Evolutionary conservation across 331 rosid genomes (phyloP), one percentile per base, ranked within the genome.

Genomic region (Cydonia oblonga): DNA sequence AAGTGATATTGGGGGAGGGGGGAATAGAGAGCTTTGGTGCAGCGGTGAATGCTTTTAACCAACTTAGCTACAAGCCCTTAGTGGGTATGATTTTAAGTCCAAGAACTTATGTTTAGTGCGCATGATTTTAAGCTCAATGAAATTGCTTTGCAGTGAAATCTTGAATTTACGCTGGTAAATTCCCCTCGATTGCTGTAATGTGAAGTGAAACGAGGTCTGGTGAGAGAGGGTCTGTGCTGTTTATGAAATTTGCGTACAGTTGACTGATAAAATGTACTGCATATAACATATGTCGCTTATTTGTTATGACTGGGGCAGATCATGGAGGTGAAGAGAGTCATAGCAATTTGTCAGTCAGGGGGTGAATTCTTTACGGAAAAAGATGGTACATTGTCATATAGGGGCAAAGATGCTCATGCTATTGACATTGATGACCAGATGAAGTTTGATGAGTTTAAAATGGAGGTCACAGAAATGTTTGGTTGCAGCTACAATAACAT

Each of bases 281-380:
- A 59, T 24, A 59, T 42, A 11, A 40, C 5, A 18, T n/a, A 13
- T 20, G 11, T 32, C n/a, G 9, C 38, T 46, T 25, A 35, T 57
- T 54, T 71, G 62, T 4, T 46, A 40, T 16, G 46, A 46, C 53
- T 38, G 74, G 66, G 52, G 65, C 84, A 87, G 98, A 81, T 77
- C 82, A 92, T 88, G 98, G 91, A 81, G 69, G 77, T 72, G 76
- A 84, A 70, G 80, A 92, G 77, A 82, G 69, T 89, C 63, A 93
- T 93, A 66, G 91, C 92, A n/a, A 90, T 93, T 73, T 93, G 98
- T 82, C 98, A 93, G 73, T 89, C 84, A 2, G 98, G 98, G 62
- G 98, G 98, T 65, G 85, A 89, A 77, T 93, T 90, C 73, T 82
- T 78, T 66, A 63, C 90, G 57, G 84, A 73, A 33, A 84, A 86